These are phyloP conservation scores for Cercospora zeina DNA, from an alignment of 2,329 filamentous ascomycete genomes.

Conservation along the genomic window DNA sequence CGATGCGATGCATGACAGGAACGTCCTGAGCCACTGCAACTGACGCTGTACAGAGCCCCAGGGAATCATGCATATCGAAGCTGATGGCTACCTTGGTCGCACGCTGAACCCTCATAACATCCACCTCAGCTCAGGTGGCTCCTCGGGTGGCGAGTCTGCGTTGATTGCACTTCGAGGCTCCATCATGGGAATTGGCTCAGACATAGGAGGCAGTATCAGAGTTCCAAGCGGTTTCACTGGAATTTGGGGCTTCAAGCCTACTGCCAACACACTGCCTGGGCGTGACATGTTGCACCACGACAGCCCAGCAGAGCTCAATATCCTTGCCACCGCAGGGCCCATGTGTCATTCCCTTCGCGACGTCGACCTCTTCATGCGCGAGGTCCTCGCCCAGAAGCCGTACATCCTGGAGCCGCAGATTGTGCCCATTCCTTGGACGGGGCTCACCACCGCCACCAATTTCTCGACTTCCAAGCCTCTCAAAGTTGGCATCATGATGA, in stretches of 20 bases:
- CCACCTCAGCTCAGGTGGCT: constrained; percentile 62
- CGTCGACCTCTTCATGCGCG: constrained; percentile 6
- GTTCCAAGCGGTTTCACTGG: constrained; percentile 78
- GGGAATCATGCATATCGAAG: constrained; percentile 40
- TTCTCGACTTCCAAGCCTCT: background rate
- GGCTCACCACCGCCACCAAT: background rate
- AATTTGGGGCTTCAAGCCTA: constrained; percentile 36
- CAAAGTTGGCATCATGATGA: constrained; percentile 9
- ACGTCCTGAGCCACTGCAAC: background rate
- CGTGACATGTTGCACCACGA: background rate
- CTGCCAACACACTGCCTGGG: constrained; percentile 38
- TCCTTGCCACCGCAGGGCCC: background rate
- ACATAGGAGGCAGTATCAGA: constrained; percentile 63
- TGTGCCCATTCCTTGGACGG: constrained; percentile 10
- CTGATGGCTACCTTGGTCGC: constrained; percentile 42
- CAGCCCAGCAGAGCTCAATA: background rate
- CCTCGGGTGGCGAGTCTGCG: constrained; percentile 65
- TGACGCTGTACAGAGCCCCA: constrained; percentile 46
- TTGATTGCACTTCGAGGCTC: constrained; percentile 60
- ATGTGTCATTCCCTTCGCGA: background rate
- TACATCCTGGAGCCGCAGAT: background rate
- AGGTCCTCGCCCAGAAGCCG: background rate
- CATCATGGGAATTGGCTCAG: constrained; percentile 62
- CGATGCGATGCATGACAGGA: background rate
- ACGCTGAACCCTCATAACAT: constrained; percentile 64